Percentiles rank a stretch among this genome's conserved stretches.
phyloP scores from a whole-genome alignment of 2,329 filamentous ascomycete species.

The Ophiostoma ips region DNA sequence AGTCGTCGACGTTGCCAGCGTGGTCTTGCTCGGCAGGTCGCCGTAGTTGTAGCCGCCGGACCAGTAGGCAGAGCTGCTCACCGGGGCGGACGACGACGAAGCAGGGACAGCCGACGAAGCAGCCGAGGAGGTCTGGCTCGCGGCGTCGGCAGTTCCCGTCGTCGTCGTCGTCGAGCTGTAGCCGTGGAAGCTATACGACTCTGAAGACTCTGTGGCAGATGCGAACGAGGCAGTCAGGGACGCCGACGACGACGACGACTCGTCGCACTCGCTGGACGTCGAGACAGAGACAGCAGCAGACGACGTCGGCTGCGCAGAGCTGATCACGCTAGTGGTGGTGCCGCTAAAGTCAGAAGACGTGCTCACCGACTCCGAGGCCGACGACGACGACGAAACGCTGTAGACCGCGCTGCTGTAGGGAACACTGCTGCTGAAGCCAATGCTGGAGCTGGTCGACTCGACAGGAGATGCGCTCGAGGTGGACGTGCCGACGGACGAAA shows the following conservation, averaged over 20 bases:
- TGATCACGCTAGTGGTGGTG: not conserved
- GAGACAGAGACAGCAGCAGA: not conserved
- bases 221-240: not conserved
- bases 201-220: not conserved
- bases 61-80: slow-evolving; percentile 4
- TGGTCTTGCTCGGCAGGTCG: not conserved
- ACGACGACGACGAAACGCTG: not conserved
- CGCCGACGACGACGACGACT: not conserved
- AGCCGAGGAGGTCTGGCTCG: not conserved
- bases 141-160: not conserved
- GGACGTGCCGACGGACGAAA: not conserved
- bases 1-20: not conserved
- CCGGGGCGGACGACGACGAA: not conserved
- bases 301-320: not conserved
- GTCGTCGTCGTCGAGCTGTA: not conserved
- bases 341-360: not conserved
- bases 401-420: not conserved
- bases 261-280: not conserved
- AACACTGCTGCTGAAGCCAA: not conserved
- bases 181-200: not conserved
- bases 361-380: not conserved
- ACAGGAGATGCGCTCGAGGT: not conserved
- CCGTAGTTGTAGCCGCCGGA: slow-evolving; percentile 11
- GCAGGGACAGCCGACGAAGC: not conserved
- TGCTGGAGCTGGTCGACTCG: not conserved